Conservation (phyloP, 179 eudicot species). For the Camellia oleifera region DNA sequence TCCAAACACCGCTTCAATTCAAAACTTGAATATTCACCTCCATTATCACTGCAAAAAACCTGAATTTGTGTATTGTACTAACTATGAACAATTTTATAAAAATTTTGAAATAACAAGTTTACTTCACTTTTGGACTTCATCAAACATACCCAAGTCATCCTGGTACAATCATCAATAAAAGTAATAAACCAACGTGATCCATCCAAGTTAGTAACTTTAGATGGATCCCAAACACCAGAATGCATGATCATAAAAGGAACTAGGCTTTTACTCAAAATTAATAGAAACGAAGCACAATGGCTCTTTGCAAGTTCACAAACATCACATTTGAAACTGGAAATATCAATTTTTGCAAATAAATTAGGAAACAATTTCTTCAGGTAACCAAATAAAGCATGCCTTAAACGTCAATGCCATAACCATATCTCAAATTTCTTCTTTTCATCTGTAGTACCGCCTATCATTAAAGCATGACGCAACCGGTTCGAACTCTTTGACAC, state of each 20-base stretch:
- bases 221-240: not conserved
- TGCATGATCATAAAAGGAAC: not conserved
- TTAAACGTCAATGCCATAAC: not conserved
- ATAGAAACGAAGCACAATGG: not conserved
- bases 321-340: not conserved
- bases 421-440: not conserved
- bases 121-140: slow-evolving; percentile 25
- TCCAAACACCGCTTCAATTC: not conserved
- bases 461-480: slow-evolving; percentile 5
- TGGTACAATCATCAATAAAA: slow-evolving; percentile 29
- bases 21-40: slow-evolving; percentile 13
- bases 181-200: slow-evolving; percentile 23
- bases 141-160: slow-evolving; percentile 22
- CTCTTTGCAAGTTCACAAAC: slow-evolving; percentile 19
- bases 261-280: not conserved
- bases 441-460: not conserved
- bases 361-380: not conserved
- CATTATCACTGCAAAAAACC: slow-evolving; percentile 21
- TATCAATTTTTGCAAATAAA: not conserved
- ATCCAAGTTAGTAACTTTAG: no score
- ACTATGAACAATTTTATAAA: slow-evolving; percentile 14
- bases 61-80: slow-evolving; percentile 10
- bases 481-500: not conserved
- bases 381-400: not conserved
- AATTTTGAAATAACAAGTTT: slow-evolving; percentile 15